phyloP scores from a whole-genome alignment of 2,329 filamentous ascomycete genomes.

The Aspergillus latus region DNA sequence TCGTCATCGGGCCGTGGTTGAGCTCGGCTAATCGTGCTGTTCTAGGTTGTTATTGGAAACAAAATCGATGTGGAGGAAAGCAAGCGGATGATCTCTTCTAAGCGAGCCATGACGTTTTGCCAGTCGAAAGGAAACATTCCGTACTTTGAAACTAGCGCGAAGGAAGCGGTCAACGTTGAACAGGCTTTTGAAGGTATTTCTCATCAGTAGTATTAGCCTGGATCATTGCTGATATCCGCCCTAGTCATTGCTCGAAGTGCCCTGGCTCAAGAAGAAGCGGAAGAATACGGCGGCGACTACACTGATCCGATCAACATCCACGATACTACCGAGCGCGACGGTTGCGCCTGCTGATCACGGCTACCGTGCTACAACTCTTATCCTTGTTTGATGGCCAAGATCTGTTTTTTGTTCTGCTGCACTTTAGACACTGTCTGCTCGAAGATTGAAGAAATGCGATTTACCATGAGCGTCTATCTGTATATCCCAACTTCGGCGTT shows the following conservation, averaged over 20 bases:
- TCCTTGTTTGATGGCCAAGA: constrained; percentile 23
- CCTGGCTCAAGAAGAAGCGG: constrained; percentile 92
- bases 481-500: constrained; percentile 17
- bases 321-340: constrained; percentile 88
- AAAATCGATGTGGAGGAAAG: constrained; percentile 99
- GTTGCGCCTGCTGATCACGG: constrained; percentile 76
- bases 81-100: constrained; percentile 94
- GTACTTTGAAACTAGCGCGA: constrained; percentile 98
- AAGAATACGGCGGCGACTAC: constrained; percentile 97
- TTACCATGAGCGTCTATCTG: constrained; percentile 14
- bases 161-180: constrained; percentile 98
- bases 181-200: constrained; percentile 70
- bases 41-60: constrained; percentile 88
- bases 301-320: constrained; percentile 98
- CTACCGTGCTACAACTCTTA: constrained; percentile 26
- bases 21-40: constrained; percentile 8
- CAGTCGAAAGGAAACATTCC: constrained; percentile 96
- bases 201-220: neutral
- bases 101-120: constrained; percentile 95
- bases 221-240: constrained; percentile 12
- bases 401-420: constrained; percentile 13
- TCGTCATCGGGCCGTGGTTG: constrained; percentile 20
- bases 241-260: constrained; percentile 94
- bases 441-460: constrained; percentile 13
- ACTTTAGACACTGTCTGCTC: constrained; percentile 2